A percentile compares a stretch with the other conserved stretches of the same genome.
Evolutionary conservation across 768 basidiomycete species (phyloP).

Genomic region (Phallus indusiatus): DNA sequence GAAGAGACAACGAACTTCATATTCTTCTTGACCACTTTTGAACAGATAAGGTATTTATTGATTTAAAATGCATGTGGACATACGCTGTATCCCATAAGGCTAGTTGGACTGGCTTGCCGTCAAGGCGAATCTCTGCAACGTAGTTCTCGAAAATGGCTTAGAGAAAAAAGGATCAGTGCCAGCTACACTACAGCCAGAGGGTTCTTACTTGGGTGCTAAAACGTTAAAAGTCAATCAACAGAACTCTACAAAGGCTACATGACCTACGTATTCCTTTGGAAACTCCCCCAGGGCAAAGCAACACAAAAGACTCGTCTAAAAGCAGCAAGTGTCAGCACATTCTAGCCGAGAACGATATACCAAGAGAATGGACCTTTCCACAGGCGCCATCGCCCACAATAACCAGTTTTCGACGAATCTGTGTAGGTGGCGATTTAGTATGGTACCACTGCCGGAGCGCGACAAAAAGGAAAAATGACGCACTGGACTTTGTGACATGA

Average conservation of each 20-base stretch:
- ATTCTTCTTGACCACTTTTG: slow-evolving; percentile 91
- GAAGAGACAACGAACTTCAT: slow-evolving; percentile 55
- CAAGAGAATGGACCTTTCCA: slow-evolving; percentile 50
- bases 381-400: slow-evolving; percentile 98
- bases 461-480: neutral
- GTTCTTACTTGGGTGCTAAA: slow-evolving; percentile 39
- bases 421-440: neutral
- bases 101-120: slow-evolving; percentile 94
- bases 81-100: slow-evolving; percentile 99
- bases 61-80: slow-evolving; percentile 25
- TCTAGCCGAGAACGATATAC: slow-evolving; percentile 2
- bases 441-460: neutral
- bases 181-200: slow-evolving; percentile 1
- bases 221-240: neutral
- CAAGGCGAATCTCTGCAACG: slow-evolving; percentile 94
- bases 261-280: slow-evolving; percentile 87
- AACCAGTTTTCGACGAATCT: slow-evolving; percentile 94
- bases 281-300: slow-evolving; percentile 93
- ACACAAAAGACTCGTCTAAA: slow-evolving; percentile 67
- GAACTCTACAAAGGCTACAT: neutral
- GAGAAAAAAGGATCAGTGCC: neutral
- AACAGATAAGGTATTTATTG: neutral
- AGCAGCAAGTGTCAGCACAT: slow-evolving; percentile 5
- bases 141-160: slow-evolving; percentile 97
- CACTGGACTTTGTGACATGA: slow-evolving; percentile 5